phyloP scores from a whole-genome alignment of 2,329 filamentous ascomycete species.

The Diaporthe velutina region DNA sequence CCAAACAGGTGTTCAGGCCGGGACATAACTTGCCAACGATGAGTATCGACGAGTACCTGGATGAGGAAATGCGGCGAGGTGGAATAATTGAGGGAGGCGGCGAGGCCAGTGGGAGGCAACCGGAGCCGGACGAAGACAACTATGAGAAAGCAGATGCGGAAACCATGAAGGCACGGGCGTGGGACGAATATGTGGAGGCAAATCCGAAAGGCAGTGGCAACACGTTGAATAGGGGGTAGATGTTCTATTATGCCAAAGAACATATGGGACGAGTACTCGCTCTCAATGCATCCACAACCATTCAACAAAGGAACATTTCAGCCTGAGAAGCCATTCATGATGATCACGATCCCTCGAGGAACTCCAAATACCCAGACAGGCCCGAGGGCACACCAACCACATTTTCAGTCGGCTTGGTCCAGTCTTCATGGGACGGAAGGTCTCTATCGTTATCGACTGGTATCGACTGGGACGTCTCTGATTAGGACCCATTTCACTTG shows the following conservation, averaged over 20 bases:
- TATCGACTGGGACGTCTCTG: not conserved
- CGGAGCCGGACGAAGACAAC: slow-evolving; percentile 90
- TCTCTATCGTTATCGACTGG: slow-evolving; percentile 4
- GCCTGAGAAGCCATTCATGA: not conserved
- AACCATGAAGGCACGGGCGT: slow-evolving; percentile 92
- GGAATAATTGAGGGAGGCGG: slow-evolving; percentile 94
- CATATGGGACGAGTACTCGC: not conserved
- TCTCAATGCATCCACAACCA: slow-evolving; percentile 1
- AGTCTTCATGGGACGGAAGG: not conserved
- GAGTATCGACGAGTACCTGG: slow-evolving; percentile 97
- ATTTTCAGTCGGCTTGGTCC: not conserved
- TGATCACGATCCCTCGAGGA: not conserved
- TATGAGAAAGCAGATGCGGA: slow-evolving; percentile 88
- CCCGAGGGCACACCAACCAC: not conserved
- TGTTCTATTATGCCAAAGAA: not conserved
- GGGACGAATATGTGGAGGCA: slow-evolving; percentile 94
- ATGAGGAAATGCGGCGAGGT: slow-evolving; percentile 86
- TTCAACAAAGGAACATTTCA: not conserved
- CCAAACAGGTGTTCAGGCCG: slow-evolving; percentile 85
- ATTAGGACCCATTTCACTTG: not conserved
- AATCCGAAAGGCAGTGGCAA: slow-evolving; percentile 90
- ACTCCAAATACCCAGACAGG: not conserved
- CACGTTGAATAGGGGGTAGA: slow-evolving; percentile 80
- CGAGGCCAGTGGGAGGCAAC: slow-evolving; percentile 75
- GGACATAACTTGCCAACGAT: slow-evolving; percentile 97